Evolutionary conservation across 2,329 filamentous ascomycete genomes (phyloP).

Genomic region (Colletotrichum euphorbiae): DNA sequence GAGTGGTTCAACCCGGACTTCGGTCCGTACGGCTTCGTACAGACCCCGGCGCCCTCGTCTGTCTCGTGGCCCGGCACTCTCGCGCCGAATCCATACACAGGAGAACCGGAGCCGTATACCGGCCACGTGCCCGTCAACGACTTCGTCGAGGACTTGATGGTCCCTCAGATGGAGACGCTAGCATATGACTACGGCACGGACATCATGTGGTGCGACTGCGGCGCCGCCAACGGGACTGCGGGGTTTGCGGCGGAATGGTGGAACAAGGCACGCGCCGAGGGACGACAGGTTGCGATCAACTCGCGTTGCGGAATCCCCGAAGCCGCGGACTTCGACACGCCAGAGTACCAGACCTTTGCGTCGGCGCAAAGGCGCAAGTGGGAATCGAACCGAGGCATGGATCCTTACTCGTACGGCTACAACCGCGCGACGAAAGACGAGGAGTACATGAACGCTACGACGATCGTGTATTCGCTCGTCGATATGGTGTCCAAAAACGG

Average conservation of each 20-base stretch:
- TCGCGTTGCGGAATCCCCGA: slow-evolving; percentile 62
- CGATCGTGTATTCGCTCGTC: slow-evolving; percentile 59
- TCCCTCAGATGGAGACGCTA: slow-evolving; percentile 59
- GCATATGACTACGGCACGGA: slow-evolving; percentile 57
- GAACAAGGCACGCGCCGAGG: slow-evolving; percentile 51
- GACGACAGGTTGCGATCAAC: slow-evolving; percentile 66
- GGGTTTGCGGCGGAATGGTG: slow-evolving; percentile 56
- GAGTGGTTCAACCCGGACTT: slow-evolving; percentile 63
- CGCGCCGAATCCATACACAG: slow-evolving; percentile 56
- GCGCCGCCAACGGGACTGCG: slow-evolving; percentile 56
- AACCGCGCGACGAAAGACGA: slow-evolving; percentile 63
- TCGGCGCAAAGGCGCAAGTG: slow-evolving; percentile 60
- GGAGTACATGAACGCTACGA: slow-evolving; percentile 64
- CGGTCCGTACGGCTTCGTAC: slow-evolving; percentile 56
- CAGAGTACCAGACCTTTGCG: slow-evolving; percentile 63
- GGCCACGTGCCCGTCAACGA: slow-evolving; percentile 53
- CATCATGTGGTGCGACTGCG: slow-evolving; percentile 64
- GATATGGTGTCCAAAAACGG: slow-evolving; percentile 68
- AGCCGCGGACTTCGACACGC: slow-evolving; percentile 68
- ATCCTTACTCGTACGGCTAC: slow-evolving; percentile 70
- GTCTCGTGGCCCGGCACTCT: slow-evolving; percentile 47
- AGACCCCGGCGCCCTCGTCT: slow-evolving; percentile 49
- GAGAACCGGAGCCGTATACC: slow-evolving; percentile 54
- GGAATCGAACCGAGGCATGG: slow-evolving; percentile 71
- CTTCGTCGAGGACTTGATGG: slow-evolving; percentile 57